Evolutionary conservation across 176 grass and related monocot species (phyloP).

Genomic region (Neostapfia colusana): DNA sequence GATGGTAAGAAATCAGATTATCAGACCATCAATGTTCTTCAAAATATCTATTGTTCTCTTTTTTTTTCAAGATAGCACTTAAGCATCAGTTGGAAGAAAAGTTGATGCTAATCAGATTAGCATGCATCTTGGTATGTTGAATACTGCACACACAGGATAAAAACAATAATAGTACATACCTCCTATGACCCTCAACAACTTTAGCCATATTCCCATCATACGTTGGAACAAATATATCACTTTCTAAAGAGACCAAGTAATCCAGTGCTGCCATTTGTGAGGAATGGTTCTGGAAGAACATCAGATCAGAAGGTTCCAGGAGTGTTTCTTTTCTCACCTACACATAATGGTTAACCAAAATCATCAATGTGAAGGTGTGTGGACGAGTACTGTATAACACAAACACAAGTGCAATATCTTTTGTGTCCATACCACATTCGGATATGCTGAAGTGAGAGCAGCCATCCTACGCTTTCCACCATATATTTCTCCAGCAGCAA

Average conservation of each 20-base stretch:
- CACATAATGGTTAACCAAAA: constrained; percentile 10
- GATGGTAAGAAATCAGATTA: neutral
- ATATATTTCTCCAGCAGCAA: constrained; percentile 46
- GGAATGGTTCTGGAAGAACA: constrained; percentile 96
- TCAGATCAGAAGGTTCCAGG: constrained; percentile 66
- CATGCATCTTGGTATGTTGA: constrained; percentile 3
- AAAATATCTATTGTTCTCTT: neutral
- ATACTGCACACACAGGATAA: neutral
- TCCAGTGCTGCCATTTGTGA: constrained; percentile 97
- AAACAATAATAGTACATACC: constrained; percentile 31
- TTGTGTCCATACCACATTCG: constrained; percentile 68
- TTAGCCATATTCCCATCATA: constrained; percentile 98
- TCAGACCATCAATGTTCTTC: neutral
- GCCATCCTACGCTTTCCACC: constrained; percentile 67
- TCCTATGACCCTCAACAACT: constrained; percentile 94
- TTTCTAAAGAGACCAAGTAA: constrained; percentile 91
- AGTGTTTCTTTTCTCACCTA: constrained; percentile 93
- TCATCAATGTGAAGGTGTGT: neutral
- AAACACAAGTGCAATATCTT: neutral
- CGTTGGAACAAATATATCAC: constrained; percentile 91
- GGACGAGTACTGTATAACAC: neutral
- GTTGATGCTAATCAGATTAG: neutral
- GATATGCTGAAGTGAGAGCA: constrained; percentile 68
- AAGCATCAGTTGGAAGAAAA: neutral
- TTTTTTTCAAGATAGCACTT: neutral